These are phyloP conservation scores for Hydnomerulius pinastri DNA, from an alignment of 768 basidiomycete genomes.

Conservation along the genomic window DNA sequence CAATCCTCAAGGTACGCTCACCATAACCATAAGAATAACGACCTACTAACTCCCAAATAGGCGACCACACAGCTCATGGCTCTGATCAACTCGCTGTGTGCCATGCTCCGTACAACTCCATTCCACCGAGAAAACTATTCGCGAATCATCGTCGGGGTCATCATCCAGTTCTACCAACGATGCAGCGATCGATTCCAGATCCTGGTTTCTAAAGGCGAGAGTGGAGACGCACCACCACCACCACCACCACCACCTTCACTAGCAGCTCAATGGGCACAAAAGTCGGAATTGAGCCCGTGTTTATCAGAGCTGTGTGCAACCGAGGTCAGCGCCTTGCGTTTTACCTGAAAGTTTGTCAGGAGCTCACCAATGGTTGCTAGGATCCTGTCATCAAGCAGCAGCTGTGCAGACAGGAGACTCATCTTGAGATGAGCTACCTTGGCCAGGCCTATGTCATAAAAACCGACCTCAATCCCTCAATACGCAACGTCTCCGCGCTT, in stretches of 20 bases:
- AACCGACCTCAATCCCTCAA: constrained; percentile 68
- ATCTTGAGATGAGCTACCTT: constrained; percentile 72
- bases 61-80: constrained; percentile 85
- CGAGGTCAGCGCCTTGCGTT: constrained; percentile 57
- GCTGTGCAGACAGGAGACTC: constrained; percentile 75
- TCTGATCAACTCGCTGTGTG: constrained; percentile 87
- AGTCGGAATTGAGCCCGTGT: constrained; percentile 73
- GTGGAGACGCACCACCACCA: constrained; percentile 45
- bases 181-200: constrained; percentile 88
- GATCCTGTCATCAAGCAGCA: constrained; percentile 48
- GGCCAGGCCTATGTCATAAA: constrained; percentile 54
- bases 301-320: constrained; percentile 62
- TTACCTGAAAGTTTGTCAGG: neutral
- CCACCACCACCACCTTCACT: constrained; percentile 50
- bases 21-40: neutral
- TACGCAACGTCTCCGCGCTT: constrained; percentile 71
- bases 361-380: constrained; percentile 28
- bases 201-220: constrained; percentile 51
- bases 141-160: constrained; percentile 88
- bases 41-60: constrained; percentile 40
- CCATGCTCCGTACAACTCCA: constrained; percentile 87
- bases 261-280: constrained; percentile 83
- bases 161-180: constrained; percentile 94
- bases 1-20: constrained; percentile 70
- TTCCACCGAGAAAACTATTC: constrained; percentile 96